Evolutionary conservation across 352 stramenopile species (phyloP), one percentile per base, ranked within the genome.

Genomic region (Pythium brachiatum): DNA sequence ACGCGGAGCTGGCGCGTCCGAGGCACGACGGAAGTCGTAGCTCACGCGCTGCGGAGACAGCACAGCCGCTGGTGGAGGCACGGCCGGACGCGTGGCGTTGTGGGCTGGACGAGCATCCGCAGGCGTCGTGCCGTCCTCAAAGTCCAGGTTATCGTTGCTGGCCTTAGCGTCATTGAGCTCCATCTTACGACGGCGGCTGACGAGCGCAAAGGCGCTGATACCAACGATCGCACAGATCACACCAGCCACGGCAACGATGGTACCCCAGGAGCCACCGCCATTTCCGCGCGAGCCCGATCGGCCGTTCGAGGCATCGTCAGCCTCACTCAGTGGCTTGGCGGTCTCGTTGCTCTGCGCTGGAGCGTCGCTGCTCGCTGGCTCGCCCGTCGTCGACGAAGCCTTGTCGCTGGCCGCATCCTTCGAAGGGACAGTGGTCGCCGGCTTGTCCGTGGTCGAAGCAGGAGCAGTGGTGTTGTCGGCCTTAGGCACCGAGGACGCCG

Each of bases 161-260:
- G 21, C 36, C 58, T 65, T 65, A 48, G 47, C 36, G 36, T 65
- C 58, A 2, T 58, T 26, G 3, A 62, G 15, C 27, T 56, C 52
- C 32, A 67, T 53, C 27, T 61, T 52, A 34, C 60, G 60, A 7
- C 52, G 51, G 27, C 60, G 60, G 43, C 48, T 67, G 27, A 67
- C 53, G 25, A 67, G 25, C 20, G 53, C 60, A 21, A 62, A 67
- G 25, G 43, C 60, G 20, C 29, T 48, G 36, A 67, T 44, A 9
- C 60, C 60, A 4, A 67, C 60, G 34, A 67, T 38, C 32, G 58
- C 58, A 23, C 58, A 65, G 50, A 65, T 65, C 48, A 65, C 58
- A 21, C 58, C 58, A 31, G 58, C 58, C 25, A 65, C 58, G 2
- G 53, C 36, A 13, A 67, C 26, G 29, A 67, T 44, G 23, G 54